Percentiles rank a stretch among this genome's conserved stretches.
Evolutionary conservation across 176 grass and related monocot genomes (phyloP).

Genomic region (Paspalum notatum): DNA sequence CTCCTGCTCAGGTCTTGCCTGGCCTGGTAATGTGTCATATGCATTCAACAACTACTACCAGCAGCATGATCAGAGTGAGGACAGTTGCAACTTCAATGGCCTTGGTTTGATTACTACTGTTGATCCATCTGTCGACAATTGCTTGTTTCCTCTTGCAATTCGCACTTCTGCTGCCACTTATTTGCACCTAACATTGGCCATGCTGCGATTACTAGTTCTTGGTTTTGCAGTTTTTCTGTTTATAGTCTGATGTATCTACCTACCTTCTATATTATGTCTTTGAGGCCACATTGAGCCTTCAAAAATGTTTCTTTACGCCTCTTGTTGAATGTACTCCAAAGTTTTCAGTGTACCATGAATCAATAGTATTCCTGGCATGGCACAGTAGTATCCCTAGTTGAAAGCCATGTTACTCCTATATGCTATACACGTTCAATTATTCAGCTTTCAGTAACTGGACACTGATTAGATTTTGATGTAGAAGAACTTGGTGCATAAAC

Average conservation of each 20-base stretch:
- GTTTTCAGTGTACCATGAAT: background rate
- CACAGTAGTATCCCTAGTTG: background rate
- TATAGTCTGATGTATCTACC: constrained; percentile 30
- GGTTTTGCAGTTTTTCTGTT: constrained; percentile 2
- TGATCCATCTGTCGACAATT: constrained; percentile 81
- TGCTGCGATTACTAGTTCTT: constrained; percentile 37
- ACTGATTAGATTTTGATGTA: background rate
- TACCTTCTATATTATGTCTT: background rate
- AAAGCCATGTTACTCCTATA: background rate
- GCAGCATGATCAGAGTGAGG: constrained; percentile 74
- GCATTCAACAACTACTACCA: constrained; percentile 95
- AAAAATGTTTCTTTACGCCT: background rate
- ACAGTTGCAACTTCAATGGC: constrained; percentile 74
- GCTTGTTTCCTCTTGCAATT: constrained; percentile 71
- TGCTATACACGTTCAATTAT: background rate
- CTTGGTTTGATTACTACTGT: constrained; percentile 87
- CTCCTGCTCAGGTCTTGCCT: constrained; percentile 69
- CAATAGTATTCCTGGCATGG: background rate
- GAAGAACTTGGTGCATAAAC: background rate
- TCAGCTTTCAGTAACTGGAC: background rate
- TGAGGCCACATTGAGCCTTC: constrained; percentile 24
- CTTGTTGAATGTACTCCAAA: constrained; percentile 4
- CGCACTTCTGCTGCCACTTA: constrained; percentile 53
- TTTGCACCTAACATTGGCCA: constrained; percentile 23
- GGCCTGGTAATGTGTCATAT: constrained; percentile 90